phyloP scores from a whole-genome alignment of 2,329 filamentous ascomycete species.

The Curvularia eragrostidis region DNA sequence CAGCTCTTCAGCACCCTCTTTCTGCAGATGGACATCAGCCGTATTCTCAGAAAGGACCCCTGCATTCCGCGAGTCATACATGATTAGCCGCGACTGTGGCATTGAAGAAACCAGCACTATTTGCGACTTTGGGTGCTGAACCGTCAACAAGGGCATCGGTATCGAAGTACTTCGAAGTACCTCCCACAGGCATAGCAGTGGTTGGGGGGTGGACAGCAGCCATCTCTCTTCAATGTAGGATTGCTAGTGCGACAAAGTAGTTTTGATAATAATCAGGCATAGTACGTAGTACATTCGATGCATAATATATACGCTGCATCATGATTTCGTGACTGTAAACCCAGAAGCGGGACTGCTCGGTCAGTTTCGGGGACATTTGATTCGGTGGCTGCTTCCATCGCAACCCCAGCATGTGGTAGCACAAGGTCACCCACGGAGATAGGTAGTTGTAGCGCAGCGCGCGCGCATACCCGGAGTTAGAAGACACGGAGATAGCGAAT shows the following conservation, averaged over 20 bases:
- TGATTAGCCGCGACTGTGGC: slow-evolving; percentile 3
- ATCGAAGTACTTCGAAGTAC: slow-evolving; percentile 5
- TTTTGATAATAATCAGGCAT: neutral
- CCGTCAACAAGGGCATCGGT: slow-evolving; percentile 1
- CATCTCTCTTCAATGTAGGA: neutral
- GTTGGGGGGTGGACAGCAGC: neutral
- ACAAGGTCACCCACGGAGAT: neutral
- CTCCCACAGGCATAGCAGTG: neutral
- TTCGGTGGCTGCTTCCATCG: neutral
- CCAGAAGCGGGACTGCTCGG: neutral
- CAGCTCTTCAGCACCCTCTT: slow-evolving; percentile 6
- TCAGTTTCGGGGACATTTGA: slow-evolving; percentile 5
- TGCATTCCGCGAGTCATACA: neutral
- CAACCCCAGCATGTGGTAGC: neutral
- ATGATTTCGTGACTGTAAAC: neutral
- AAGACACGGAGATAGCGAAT: slow-evolving; percentile 2
- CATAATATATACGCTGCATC: neutral
- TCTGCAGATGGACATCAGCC: neutral
- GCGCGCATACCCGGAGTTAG: neutral
- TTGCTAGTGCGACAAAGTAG: neutral
- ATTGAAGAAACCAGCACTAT: slow-evolving; percentile 7
- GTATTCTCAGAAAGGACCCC: neutral
- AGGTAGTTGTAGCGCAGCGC: neutral
- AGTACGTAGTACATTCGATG: neutral
- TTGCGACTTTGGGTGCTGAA: slow-evolving; percentile 1